Conservation (phyloP, 2,329 filamentous ascomycete genomes). For the Botryotinia calthae region DNA sequence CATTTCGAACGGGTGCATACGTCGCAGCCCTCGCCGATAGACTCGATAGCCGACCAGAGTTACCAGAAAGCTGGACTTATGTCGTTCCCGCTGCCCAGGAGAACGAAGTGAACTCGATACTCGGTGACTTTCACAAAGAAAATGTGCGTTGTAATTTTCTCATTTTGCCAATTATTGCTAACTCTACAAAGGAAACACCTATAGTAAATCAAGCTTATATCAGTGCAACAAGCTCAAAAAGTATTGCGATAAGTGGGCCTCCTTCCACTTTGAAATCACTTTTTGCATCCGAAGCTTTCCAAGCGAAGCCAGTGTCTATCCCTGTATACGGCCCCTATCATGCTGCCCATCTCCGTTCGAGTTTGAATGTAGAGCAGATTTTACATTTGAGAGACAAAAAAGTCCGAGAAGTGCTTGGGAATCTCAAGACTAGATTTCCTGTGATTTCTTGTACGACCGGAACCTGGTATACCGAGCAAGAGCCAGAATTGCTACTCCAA, state of each 20-base stretch:
- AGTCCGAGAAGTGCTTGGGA: conserved; percentile 43
- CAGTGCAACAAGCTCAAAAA: conserved; percentile 17
- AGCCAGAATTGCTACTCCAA: conserved; percentile 26
- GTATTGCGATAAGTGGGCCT: conserved; percentile 20
- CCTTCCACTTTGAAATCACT: conserved; percentile 17
- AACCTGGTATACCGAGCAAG: conserved; percentile 22
- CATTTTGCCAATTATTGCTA: neutral
- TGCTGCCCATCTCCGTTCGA: conserved; percentile 35
- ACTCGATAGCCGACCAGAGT: conserved; percentile 37
- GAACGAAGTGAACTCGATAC: conserved; percentile 48
- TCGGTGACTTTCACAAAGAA: conserved; percentile 57
- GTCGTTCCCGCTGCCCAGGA: conserved; percentile 59
- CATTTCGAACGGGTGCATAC: conserved; percentile 16
- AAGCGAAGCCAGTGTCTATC: conserved; percentile 23
- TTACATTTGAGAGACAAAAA: conserved; percentile 38
- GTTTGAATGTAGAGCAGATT: conserved; percentile 29
- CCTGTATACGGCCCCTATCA: conserved; percentile 35
- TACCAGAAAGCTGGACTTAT: conserved; percentile 63
- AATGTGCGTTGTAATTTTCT: conserved; percentile 43
- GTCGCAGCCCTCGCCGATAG: conserved; percentile 24
- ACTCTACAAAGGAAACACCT: conserved; percentile 42
- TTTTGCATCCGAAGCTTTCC: conserved; percentile 16
- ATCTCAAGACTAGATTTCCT: conserved; percentile 46
- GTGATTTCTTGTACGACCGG: conserved; percentile 49
- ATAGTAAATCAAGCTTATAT: conserved; percentile 39